These are phyloP conservation scores for Leishmania martiniquensis DNA, from an alignment of 208 protist species.

Conservation along the genomic window DNA sequence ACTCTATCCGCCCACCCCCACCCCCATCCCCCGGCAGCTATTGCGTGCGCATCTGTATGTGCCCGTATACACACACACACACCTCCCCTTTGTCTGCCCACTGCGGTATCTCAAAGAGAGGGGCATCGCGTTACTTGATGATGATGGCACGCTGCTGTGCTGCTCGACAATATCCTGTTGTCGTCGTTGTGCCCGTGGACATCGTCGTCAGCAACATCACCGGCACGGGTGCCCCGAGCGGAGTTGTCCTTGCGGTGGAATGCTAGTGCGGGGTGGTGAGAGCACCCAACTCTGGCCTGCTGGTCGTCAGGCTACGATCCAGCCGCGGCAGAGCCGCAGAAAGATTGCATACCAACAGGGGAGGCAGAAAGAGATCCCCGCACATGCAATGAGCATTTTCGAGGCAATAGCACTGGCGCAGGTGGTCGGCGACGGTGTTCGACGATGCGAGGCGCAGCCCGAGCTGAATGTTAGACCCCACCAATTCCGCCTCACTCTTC, in stretches of 20 bases:
- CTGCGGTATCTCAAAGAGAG: background rate
- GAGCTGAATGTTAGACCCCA: background rate
- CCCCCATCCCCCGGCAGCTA: too few species aligned
- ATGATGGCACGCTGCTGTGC: background rate
- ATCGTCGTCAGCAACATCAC: constrained; percentile 8
- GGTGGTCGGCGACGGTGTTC: background rate
- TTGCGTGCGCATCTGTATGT: background rate
- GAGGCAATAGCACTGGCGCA: constrained; percentile 24
- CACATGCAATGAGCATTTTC: constrained; percentile 33
- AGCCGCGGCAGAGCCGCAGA: background rate
- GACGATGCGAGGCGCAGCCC: constrained; percentile 19
- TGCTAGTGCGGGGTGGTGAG: background rate
- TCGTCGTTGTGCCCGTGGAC: background rate
- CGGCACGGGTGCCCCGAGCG: constrained; percentile 5
- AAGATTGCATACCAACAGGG: constrained; percentile 13
- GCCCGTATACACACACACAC: background rate
- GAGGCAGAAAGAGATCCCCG: constrained; percentile 12
- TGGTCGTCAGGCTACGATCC: constrained; percentile 4
- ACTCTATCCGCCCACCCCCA: background rate
- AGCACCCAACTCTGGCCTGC: background rate
- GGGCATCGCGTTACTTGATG: background rate
- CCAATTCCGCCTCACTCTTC: constrained; percentile 12
- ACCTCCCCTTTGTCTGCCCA: background rate
- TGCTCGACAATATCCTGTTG: background rate
- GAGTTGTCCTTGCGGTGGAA: background rate